phyloP scores from a whole-genome alignment of 768 basidiomycete genomes.

The Mrakia frigida region DNA sequence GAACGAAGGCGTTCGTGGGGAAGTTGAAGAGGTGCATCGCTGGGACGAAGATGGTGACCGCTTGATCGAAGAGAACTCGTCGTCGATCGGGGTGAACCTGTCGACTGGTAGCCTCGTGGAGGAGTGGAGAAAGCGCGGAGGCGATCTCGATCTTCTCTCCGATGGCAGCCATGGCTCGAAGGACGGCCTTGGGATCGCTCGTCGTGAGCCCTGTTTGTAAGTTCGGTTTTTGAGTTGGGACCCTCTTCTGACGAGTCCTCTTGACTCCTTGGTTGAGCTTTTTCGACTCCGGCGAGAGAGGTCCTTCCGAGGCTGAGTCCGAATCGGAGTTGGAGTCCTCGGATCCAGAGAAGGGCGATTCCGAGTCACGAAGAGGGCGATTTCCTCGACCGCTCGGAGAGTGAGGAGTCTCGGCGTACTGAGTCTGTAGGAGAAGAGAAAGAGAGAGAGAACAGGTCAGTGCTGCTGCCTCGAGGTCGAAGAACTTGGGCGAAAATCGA shows the following conservation, averaged over 20 bases:
- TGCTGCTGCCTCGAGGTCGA: no score
- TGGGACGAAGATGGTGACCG: constrained; percentile 2
- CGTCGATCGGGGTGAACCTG: constrained; percentile 11
- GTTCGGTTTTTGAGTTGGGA: neutral
- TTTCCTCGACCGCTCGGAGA: neutral
- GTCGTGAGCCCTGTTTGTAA: neutral
- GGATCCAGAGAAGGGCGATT: constrained; percentile 4
- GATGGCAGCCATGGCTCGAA: constrained; percentile 3
- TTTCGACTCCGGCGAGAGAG: neutral
- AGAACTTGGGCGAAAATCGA: no score
- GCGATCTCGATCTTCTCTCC: constrained; percentile 8
- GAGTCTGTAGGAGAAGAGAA: neutral
- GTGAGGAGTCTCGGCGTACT: neutral
- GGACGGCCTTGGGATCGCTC: constrained; percentile 5
- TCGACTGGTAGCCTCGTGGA: neutral
- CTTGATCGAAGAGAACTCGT: neutral
- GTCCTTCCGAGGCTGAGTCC: neutral
- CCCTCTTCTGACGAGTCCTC: constrained; percentile 1
- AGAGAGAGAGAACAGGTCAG: neutral
- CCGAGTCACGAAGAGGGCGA: neutral
- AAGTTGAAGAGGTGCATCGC: constrained; percentile 1
- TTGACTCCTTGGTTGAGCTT: neutral
- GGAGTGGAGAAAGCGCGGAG: neutral
- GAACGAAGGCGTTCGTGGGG: constrained; percentile 3
- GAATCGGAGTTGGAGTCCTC: neutral